These are phyloP conservation scores for Podosphaera xanthii DNA, from an alignment of 2,329 filamentous ascomycete species.

Conservation along the genomic window DNA sequence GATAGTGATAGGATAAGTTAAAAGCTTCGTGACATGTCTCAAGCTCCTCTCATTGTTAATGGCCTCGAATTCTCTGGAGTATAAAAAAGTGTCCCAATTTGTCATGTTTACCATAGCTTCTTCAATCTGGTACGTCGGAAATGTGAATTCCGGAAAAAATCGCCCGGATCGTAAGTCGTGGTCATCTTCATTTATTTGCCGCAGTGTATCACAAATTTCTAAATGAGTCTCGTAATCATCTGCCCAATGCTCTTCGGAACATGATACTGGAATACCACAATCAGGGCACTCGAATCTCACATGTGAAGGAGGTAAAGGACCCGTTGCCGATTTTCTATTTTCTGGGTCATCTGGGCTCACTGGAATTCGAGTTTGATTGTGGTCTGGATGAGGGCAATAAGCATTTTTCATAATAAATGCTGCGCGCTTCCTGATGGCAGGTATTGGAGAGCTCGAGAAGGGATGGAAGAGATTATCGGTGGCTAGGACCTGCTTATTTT, in stretches of 20 bases:
- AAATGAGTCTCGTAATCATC: conserved; percentile 87
- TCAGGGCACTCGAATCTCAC: conserved; percentile 90
- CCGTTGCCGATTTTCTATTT: conserved; percentile 30
- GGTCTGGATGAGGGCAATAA: conserved; percentile 75
- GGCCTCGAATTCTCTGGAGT: conserved; percentile 74
- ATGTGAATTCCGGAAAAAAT: conserved; percentile 83
- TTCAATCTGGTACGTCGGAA: conserved; percentile 72
- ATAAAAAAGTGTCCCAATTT: conserved; percentile 95
- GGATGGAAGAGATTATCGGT: conserved; percentile 81
- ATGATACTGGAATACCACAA: conserved; percentile 83
- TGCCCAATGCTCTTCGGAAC: conserved; percentile 84
- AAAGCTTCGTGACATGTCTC: conserved; percentile 73
- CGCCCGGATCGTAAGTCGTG: conserved; percentile 81
- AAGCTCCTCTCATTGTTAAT: conserved; percentile 78
- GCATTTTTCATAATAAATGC: conserved; percentile 85
- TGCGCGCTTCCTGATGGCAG: conserved; percentile 67
- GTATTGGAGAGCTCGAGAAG: conserved; percentile 70
- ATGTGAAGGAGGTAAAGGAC: conserved; percentile 46
- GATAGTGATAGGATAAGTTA: conserved; percentile 86
- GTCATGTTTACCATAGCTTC: conserved; percentile 91
- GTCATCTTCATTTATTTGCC: conserved; percentile 93
- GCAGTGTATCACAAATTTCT: conserved; percentile 73
- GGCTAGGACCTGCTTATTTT: conserved; percentile 13
- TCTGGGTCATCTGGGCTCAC: conserved; percentile 41
- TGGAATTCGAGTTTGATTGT: conserved; percentile 50